Percentiles rank a stretch among this genome's conserved stretches.
Conservation (phyloP, 2,329 filamentous ascomycete species). For the Arthrobotrys sinensis region DNA sequence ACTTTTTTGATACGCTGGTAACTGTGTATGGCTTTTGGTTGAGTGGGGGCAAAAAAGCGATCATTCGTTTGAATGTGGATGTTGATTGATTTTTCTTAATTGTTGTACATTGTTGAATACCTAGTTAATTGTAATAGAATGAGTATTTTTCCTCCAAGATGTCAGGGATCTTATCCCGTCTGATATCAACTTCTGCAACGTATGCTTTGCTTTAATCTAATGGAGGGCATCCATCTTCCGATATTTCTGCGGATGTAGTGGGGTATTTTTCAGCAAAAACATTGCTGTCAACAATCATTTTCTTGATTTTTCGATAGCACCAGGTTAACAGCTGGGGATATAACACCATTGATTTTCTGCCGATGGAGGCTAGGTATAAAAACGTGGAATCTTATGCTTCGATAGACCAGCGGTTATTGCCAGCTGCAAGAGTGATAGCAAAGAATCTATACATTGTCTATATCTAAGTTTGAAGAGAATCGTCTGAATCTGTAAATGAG, state of each 20-base stretch:
- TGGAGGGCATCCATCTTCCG: background rate
- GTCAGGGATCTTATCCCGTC: conserved; percentile 7
- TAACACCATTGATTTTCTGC: conserved; percentile 31
- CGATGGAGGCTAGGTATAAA: conserved; percentile 12
- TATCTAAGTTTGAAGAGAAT: too few species aligned
- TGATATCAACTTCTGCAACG: conserved; percentile 22
- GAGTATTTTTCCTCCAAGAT: conserved; percentile 18
- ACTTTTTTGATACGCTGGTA: too few species aligned
- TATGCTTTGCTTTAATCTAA: conserved; percentile 14
- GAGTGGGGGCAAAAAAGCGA: too few species aligned
- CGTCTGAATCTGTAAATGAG: too few species aligned
- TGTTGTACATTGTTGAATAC: too few species aligned
- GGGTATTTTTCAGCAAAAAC: conserved; percentile 1
- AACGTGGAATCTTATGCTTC: conserved; percentile 33
- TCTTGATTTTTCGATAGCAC: background rate
- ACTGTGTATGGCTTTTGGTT: too few species aligned
- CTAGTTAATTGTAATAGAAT: too few species aligned
- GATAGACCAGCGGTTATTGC: conserved; percentile 23
- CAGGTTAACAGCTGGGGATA: conserved; percentile 11
- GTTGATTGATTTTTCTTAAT: too few species aligned
- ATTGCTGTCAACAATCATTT: conserved; percentile 5
- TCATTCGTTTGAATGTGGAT: too few species aligned
- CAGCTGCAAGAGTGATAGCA: conserved; percentile 7
- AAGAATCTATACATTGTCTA: conserved; percentile 14
- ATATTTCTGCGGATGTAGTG: too few species aligned